Evolutionary conservation across 768 basidiomycete species (phyloP).

Genomic region (Trametopsis cervina): DNA sequence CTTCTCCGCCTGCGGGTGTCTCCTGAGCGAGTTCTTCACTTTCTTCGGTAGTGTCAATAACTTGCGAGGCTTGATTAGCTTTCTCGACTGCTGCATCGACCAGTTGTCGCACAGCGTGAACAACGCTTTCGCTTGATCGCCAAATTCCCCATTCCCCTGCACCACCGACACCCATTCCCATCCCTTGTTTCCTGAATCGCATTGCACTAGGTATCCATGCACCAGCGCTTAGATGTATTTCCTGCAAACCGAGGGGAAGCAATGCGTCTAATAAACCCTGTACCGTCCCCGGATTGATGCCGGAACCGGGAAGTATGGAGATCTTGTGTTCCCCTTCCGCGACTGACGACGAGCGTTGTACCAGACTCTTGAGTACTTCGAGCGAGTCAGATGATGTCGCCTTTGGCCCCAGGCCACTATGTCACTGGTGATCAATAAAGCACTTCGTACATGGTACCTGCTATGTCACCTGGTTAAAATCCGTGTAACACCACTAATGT

Average conservation of each 20-base stretch:
- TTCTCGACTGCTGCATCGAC: constrained; percentile 30
- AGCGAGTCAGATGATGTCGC: constrained; percentile 21
- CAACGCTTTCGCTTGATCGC: constrained; percentile 47
- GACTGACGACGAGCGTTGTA: constrained; percentile 1
- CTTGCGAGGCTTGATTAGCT: background rate
- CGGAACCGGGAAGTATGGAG: constrained; percentile 66
- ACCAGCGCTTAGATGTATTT: constrained; percentile 74
- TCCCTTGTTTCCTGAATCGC: constrained; percentile 42
- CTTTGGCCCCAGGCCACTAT: constrained; percentile 46
- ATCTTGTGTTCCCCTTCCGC: constrained; percentile 12
- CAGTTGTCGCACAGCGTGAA: constrained; percentile 45
- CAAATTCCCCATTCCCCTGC: constrained; percentile 62
- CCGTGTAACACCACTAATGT: constrained; percentile 61
- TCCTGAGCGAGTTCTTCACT: no score
- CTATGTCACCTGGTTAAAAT: constrained; percentile 80
- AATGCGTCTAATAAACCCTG: constrained; percentile 40
- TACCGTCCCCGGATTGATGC: constrained; percentile 58
- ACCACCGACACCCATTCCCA: constrained; percentile 61
- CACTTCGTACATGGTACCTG: no score
- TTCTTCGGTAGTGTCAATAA: background rate
- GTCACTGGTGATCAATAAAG: no score
- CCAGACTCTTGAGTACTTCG: background rate
- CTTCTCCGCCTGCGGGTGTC: no score
- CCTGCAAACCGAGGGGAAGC: constrained; percentile 48
- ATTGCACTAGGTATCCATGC: constrained; percentile 51